Percentiles rank a stretch among this genome's conserved stretches.
phyloP scores from a whole-genome alignment of 2,329 filamentous ascomycete genomes.

The Hymenoscyphus repandus region DNA sequence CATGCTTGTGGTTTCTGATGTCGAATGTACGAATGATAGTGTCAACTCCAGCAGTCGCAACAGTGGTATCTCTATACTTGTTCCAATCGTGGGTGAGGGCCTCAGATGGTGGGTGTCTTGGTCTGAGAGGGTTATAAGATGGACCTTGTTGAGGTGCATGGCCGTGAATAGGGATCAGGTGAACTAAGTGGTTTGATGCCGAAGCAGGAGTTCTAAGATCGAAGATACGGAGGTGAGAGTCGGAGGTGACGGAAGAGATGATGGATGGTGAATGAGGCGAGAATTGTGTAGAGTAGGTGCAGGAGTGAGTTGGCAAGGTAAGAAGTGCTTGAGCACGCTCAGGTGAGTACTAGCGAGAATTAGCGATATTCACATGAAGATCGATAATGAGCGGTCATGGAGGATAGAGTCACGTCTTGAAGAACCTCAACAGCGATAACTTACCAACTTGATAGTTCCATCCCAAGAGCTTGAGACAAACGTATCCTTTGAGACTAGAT shows the following conservation, averaged over 20 bases:
- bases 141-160: constrained; percentile 33
- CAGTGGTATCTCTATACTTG: constrained; percentile 81
- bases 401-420: neutral
- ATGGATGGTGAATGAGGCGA: constrained; percentile 82
- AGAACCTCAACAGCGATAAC: constrained; percentile 17
- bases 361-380: neutral
- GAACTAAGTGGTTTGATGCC: constrained; percentile 80
- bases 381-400: neutral
- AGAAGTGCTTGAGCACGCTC: constrained; percentile 67
- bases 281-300: constrained; percentile 90
- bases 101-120: constrained; percentile 47
- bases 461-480: constrained; percentile 95
- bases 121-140: constrained; percentile 24
- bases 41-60: constrained; percentile 89
- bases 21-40: constrained; percentile 85
- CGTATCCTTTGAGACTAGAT: constrained; percentile 80
- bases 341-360: constrained; percentile 67
- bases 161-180: constrained; percentile 80
- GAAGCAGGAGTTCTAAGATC: constrained; percentile 83
- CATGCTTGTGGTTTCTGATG: constrained; percentile 67
- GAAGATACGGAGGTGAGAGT: constrained; percentile 85
- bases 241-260: constrained; percentile 81
- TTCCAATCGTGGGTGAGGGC: constrained; percentile 98
- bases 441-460: constrained; percentile 82
- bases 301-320: constrained; percentile 86